A percentile compares a stretch with the other conserved stretches of the same genome.
Evolutionary conservation across 2,329 filamentous ascomycete genomes (phyloP).

Genomic region (Tolypocladium amazonense): DNA sequence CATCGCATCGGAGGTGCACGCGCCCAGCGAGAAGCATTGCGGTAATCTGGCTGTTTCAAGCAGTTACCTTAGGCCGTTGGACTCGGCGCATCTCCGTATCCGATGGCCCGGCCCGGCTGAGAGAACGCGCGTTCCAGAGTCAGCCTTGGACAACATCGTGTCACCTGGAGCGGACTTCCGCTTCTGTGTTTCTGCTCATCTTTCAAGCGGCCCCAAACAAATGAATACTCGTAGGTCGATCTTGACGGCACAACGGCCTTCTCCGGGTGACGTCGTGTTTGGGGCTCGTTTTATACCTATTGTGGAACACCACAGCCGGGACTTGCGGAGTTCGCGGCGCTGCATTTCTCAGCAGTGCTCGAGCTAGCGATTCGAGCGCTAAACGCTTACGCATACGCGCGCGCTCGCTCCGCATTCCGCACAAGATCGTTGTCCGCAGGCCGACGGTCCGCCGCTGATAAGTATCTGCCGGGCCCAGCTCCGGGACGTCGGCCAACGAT

Average conservation of each 20-base stretch:
- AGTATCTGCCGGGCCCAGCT: not conserved
- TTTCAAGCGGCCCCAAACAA: not conserved
- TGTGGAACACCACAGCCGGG: not conserved
- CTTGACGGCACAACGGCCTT: not conserved
- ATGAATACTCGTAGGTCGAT: not conserved
- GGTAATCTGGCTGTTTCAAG: too few relatives aligned
- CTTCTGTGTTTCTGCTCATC: rapidly evolving
- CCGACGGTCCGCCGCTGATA: not conserved
- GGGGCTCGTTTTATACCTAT: not conserved
- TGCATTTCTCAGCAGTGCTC: not conserved
- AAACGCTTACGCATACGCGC: not conserved
- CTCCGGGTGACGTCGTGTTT: not conserved
- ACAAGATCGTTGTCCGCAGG: not conserved
- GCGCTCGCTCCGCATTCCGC: not conserved
- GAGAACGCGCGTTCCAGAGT: not conserved
- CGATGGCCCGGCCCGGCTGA: not conserved
- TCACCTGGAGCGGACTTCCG: too few relatives aligned
- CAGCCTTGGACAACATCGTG: not conserved
- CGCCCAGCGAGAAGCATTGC: not conserved
- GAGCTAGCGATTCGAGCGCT: not conserved
- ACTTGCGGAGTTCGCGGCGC: not conserved
- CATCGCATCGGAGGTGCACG: not conserved
- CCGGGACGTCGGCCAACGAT: not conserved
- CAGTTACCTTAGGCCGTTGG: too few relatives aligned
- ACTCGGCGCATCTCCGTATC: not conserved